phyloP scores from a whole-genome alignment of 805 yeast genomes.

The Danielia reshetovae region DNA sequence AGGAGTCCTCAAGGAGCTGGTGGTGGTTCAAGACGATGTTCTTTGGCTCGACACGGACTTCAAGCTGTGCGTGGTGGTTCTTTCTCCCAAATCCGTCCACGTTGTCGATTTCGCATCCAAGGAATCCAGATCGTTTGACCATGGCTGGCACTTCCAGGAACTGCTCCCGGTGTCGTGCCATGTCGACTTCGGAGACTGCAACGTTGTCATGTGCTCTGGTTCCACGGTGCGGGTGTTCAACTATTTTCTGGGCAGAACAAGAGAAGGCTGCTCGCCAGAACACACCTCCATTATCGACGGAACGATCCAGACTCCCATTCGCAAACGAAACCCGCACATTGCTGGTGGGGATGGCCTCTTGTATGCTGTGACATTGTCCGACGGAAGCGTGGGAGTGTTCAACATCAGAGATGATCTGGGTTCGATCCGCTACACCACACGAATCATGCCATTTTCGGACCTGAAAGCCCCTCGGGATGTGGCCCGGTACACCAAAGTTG shows the following conservation, averaged over 20 bases:
- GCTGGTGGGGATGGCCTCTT: slow-evolving; percentile 42
- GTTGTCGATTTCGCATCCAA: slow-evolving; percentile 17
- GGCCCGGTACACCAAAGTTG: slow-evolving; percentile 27
- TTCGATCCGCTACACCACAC: slow-evolving; percentile 8
- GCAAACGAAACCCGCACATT: slow-evolving; percentile 16
- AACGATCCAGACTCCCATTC: slow-evolving; percentile 8
- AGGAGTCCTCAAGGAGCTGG: slow-evolving; percentile 1
- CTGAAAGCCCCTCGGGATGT: slow-evolving; percentile 16
- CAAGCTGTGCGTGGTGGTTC: slow-evolving; percentile 18
- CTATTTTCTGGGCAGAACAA: slow-evolving; percentile 5
- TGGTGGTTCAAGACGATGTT: slow-evolving; percentile 2
- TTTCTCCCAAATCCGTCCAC: slow-evolving; percentile 14
- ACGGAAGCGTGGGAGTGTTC: slow-evolving; percentile 40
- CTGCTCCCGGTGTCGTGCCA: slow-evolving; percentile 14
- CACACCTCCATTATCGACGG: slow-evolving; percentile 14
- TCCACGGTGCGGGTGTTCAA: slow-evolving; percentile 22
- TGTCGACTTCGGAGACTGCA: slow-evolving; percentile 31
- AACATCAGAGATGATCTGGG: slow-evolving; percentile 32
- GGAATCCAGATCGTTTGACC: slow-evolving; percentile 7
- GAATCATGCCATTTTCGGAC: slow-evolving; percentile 15
- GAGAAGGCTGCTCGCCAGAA: slow-evolving; percentile 10
- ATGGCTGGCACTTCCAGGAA: slow-evolving; percentile 15
- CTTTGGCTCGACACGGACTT: slow-evolving; percentile 22
- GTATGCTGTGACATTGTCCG: slow-evolving; percentile 34
- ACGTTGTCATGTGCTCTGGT: slow-evolving; percentile 22